phyloP scores from a whole-genome alignment of 2,329 filamentous ascomycete species.

The Dissoconium aciculare region DNA sequence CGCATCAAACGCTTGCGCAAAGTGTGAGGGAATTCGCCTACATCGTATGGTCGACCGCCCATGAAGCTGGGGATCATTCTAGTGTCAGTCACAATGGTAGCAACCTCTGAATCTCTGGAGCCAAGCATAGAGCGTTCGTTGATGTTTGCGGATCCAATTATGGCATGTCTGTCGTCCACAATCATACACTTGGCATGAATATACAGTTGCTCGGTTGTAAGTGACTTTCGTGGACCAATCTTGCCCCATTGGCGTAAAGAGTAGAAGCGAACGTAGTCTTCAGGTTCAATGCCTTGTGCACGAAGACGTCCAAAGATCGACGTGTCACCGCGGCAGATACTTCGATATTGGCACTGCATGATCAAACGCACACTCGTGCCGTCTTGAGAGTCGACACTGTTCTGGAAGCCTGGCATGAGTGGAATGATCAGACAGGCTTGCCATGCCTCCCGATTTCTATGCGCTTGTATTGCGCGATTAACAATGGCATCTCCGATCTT shows the following conservation, averaged over 20 bases:
- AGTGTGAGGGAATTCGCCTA: conserved; percentile 84
- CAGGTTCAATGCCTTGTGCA: conserved; percentile 69
- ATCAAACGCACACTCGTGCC: conserved; percentile 90
- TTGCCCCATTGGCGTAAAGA: conserved; percentile 83
- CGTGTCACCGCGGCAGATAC: conserved; percentile 80
- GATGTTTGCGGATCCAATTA: conserved; percentile 97
- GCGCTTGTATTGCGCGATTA: conserved; percentile 73
- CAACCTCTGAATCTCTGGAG: conserved; percentile 79
- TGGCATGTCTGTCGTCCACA: conserved; percentile 79
- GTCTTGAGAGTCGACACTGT: conserved; percentile 84
- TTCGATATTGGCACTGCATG: conserved; percentile 92
- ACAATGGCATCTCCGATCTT: conserved; percentile 89
- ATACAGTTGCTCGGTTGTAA: conserved; percentile 93
- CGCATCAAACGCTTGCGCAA: conserved; percentile 88
- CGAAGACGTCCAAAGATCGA: conserved; percentile 83
- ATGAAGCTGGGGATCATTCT: conserved; percentile 87
- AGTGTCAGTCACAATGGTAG: conserved; percentile 77
- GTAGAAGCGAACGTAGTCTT: conserved; percentile 93
- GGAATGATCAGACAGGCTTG: conserved; percentile 80
- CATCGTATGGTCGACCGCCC: conserved; percentile 76
- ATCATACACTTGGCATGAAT: conserved; percentile 97
- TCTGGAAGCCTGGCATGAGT: conserved; percentile 96
- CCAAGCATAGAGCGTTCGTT: conserved; percentile 95
- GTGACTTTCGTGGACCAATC: conserved; percentile 63
- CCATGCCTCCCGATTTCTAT: conserved; percentile 77